Evolutionary conservation across 2,329 filamentous ascomycete species (phyloP).

Genomic region (Pseudogymnoascus sp.): DNA sequence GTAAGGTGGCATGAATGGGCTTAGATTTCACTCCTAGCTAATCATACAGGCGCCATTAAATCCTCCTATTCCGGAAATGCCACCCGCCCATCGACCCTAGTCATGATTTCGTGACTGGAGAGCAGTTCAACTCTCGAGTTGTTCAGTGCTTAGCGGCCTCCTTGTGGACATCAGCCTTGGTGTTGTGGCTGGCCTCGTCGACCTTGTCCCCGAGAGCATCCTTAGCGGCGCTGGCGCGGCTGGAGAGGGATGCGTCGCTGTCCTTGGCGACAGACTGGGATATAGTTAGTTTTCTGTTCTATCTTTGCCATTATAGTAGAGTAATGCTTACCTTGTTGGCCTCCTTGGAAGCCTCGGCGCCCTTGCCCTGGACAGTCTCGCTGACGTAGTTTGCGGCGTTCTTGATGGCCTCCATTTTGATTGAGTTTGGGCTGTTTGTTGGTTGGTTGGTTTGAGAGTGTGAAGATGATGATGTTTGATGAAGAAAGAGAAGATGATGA

Average conservation of each 20-base stretch:
- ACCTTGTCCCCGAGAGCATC: slow-evolving; percentile 45
- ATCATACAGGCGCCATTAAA: slow-evolving; percentile 1
- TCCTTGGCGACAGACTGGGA: slow-evolving; percentile 41
- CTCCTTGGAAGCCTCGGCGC: slow-evolving; percentile 46
- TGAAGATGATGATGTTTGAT: slow-evolving; percentile 17
- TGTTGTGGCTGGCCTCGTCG: slow-evolving; percentile 43
- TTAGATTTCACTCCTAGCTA: slow-evolving; percentile 5
- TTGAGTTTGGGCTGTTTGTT: slow-evolving; percentile 11
- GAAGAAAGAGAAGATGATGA: slow-evolving; percentile 9
- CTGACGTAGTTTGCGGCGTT: slow-evolving; percentile 50
- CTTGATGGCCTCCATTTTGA: slow-evolving; percentile 32
- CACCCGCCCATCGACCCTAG: slow-evolving; percentile 4
- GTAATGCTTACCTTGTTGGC: slow-evolving; percentile 43
- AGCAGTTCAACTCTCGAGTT: neutral
- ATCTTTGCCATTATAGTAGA: neutral
- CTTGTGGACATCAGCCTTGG: slow-evolving; percentile 42
- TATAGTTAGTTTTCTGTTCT: slow-evolving; percentile 18
- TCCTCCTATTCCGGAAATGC: neutral
- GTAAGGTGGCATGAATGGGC: neutral
- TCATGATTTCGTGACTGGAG: slow-evolving; percentile 4
- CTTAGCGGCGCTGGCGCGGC: slow-evolving; percentile 43
- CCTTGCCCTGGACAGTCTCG: slow-evolving; percentile 43
- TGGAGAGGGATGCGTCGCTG: slow-evolving; percentile 34
- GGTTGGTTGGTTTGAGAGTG: slow-evolving; percentile 16
- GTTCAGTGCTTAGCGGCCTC: slow-evolving; percentile 19